Evolutionary conservation across 257 asterid genomes (phyloP), one percentile per base, ranked within the genome.

Genomic region (Ophiorrhiza pumila): DNA sequence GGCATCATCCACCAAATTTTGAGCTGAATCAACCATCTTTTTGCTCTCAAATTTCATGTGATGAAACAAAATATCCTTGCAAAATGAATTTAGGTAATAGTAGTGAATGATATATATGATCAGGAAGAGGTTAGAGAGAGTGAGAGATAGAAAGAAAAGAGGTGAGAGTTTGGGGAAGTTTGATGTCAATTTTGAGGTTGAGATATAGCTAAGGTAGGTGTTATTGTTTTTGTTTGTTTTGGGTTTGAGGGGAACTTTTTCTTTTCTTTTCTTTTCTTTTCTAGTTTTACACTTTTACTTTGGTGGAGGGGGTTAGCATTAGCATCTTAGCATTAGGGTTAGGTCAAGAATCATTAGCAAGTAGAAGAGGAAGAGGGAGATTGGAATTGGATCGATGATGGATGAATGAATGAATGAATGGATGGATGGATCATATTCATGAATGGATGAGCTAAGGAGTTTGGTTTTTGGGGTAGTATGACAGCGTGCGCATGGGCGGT

Each of bases 321-420:
- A 50, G 57, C 25, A 50, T 80, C 81, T 78, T 79, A 82, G 89
- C 90, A 91, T 85, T 91, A 85, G 93, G 92, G 82, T 79, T 82
- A 63, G 81, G 80, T 85, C 80, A 79, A 72, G 77, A 20, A 22
- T 57, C 72, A 74, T 62, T 20, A 49, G 69, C 68, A 66, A 58
- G 45, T 50, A 45, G 2, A 2, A 17, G 71, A 68, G 50, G 42
- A 69, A 77, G 57, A 56, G 46, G 56, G 23, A 32, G 59, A 20
- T 45, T 78, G 52, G 52, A 37, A 7, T 2, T 50, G 45, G 76
- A 78, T 78, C 49, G 62, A 58, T 75, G 75, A 74, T 57, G 73
- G 62, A 68, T 64, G 63, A 37, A 37, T 37, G 42, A 7, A 37
- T 37, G 42, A 37, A 7, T 6, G 42, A 37, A 7, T 37, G 42